Evolutionary conservation across 345 rosid genomes (phyloP), one percentile per base, ranked within the genome.

Genomic region (Gossypium rotundifolium): DNA sequence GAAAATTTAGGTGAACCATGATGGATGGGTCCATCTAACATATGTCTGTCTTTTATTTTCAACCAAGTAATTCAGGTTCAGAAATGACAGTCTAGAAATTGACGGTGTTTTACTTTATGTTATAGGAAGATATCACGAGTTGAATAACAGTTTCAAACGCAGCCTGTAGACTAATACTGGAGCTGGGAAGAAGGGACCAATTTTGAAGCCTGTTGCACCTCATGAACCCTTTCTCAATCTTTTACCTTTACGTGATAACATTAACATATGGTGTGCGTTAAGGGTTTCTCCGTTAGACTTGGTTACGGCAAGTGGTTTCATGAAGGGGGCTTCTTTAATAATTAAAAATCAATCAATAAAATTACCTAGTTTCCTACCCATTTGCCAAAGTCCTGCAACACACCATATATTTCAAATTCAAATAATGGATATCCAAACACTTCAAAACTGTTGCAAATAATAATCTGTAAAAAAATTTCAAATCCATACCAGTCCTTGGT

Each of bases 141-240:
- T 54, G 59, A 55, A 55, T 11, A 55, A 55, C 25, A 58, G 62
- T 20, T 20, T 60, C 8, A 11, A 25, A 25, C 7, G 42, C 44
- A 65, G 2, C 69, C 46, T 40, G 65, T 2, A 14, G 17, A 22
- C 22, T 13, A 16, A 55, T 10, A 20, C 4, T 57, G 22, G 22
- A 57, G 61, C 12, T 18, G 22, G 61, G 9, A 57, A 7, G 60
- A 55, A 4, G 61, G 61, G 61, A 20, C 23, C 60, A 20, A 20
- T 0, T 62, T 55, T 57, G 1, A 57, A 22, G 60, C 60, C 27
- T 20, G 11, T 17, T 69, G 75, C 79, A 83, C 75, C 12, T 48
- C 13, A 63, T 83, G 85, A 75, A 59, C 73, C 10, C 12, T 23
- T 22, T 58, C 14, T 58, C 59, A 2, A 55, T 18, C 13, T 20